Evolutionary conservation across 768 basidiomycete species (phyloP).

Genomic region (Lentinula sp.): DNA sequence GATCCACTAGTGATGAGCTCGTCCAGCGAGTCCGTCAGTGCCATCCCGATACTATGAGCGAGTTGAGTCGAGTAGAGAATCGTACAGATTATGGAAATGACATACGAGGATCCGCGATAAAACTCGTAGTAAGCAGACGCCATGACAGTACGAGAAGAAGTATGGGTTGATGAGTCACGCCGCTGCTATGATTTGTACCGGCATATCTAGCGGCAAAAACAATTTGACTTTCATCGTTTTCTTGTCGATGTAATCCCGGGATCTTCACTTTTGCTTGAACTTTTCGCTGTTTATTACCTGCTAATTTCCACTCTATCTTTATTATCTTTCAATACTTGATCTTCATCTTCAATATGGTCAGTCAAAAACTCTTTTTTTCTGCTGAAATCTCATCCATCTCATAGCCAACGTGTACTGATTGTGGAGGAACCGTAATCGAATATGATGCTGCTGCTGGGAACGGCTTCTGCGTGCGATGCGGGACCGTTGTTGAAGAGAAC

Average conservation of each 20-base stretch:
- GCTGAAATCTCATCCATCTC: not conserved
- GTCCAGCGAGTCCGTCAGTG: conserved; percentile 95
- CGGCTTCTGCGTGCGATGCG: conserved; percentile 81
- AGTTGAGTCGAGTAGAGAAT: not conserved
- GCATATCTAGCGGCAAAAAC: not conserved
- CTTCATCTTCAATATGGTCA: not conserved
- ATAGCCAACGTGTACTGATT: conserved; percentile 66
- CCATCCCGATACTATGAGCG: conserved; percentile 86
- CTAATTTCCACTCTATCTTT: not conserved
- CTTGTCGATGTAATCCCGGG: not conserved
- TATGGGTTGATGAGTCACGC: not conserved
- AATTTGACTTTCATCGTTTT: not conserved
- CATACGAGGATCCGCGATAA: conserved; percentile 87
- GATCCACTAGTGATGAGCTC: conserved; percentile 95
- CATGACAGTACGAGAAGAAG: not conserved
- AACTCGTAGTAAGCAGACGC: conserved; percentile 70
- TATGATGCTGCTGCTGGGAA: conserved; percentile 82
- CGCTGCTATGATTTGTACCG: too few relatives aligned
- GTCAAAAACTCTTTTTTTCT: not conserved
- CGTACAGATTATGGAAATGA: conserved; percentile 12
- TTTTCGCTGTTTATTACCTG: not conserved
- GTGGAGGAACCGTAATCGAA: conserved; percentile 80
- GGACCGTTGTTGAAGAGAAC: conserved; percentile 89
- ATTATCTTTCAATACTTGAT: not conserved
- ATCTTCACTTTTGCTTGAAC: not conserved